Evolutionary conservation across 805 yeast genomes (phyloP), one percentile per base, ranked within the genome.

Genomic region (Cyberlindnera galapagoensis): DNA sequence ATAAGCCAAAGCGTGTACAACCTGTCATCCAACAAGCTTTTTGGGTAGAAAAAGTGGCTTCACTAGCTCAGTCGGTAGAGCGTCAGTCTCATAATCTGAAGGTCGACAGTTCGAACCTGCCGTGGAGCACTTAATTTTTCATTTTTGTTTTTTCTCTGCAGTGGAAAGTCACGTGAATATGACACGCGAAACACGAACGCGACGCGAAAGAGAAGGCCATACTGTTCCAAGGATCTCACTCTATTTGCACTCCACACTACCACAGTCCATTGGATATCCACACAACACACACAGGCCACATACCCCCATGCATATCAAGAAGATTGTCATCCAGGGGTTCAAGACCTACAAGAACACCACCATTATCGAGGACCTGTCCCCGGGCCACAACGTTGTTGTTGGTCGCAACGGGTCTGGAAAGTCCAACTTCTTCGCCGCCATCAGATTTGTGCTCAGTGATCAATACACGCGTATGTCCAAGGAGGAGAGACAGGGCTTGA

Each of bases 391-490:
- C 59, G 94, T 90, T 14, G 76, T 82, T 11, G 86, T 88, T 20
- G 97, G 97, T 3, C 63, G 95, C 31, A 88, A 88, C 58, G 97
- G 97, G n/a, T 83, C 95, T 7, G 98, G 98, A 7, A 90, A 92
- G 55, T 84, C 95, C 24, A 90, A 92, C 56, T 82, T 90, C 59
- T 92, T 90, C 56, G 87, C 95, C 11, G 97, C 98, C 9, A 82
- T 90, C 35, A 66, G 97, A 40, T 92, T 88, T 60, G 97, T 87
- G 9, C 57, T 92, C 14, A 80, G 94, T 28, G 97, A 90, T 52
- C 94, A 90, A 21, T 85, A 83, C 54, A 80, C 84, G 3, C 81
- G 85, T 52, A 70, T 88, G 78, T 66, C 79, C 16, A 63, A 90
- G 42, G 94, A 86, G 44, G 95, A 86, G 49, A 69, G 96, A 43